Conservation (phyloP, 345 rosid species). For the Mercurialis annua region DNA sequence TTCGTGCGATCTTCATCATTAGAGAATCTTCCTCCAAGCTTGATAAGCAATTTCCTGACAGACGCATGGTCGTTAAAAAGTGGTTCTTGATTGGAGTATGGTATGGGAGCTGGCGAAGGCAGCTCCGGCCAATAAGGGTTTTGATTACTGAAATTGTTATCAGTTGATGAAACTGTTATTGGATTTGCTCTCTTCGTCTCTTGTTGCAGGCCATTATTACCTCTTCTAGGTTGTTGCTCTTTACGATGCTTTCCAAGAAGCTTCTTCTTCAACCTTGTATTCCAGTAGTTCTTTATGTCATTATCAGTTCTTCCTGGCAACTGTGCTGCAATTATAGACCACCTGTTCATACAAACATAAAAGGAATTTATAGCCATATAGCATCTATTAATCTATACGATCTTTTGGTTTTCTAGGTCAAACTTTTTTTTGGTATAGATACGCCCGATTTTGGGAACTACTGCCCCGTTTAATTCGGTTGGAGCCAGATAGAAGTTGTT, state of each 20-base stretch:
- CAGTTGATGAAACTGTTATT: slow-evolving; percentile 12
- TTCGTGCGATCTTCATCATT: slow-evolving; percentile 19
- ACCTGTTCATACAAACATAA: slow-evolving; percentile 12
- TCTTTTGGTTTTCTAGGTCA: too few species aligned
- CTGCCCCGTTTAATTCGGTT: too few species aligned
- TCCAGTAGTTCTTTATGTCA: slow-evolving; percentile 37
- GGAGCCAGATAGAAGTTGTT: too few species aligned
- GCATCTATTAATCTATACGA: too few species aligned
- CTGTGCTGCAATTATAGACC: slow-evolving; percentile 34
- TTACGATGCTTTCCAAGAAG: slow-evolving; percentile 32
- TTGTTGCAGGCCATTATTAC: slow-evolving; percentile 27
- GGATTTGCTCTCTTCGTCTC: slow-evolving; percentile 28
- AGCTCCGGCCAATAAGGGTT: slow-evolving; percentile 47
- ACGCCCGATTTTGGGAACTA: too few species aligned
- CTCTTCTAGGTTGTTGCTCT: slow-evolving; percentile 28
- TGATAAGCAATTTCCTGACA: slow-evolving; percentile 48
- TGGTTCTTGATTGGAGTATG: slow-evolving; percentile 34
- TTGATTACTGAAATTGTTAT: slow-evolving; percentile 16
- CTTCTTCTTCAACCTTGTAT: slow-evolving; percentile 33
- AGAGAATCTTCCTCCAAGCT: slow-evolving; percentile 58
- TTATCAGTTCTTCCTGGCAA: slow-evolving; percentile 36
- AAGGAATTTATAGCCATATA: neutral
- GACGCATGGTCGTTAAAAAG: slow-evolving; percentile 41
- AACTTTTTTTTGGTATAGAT: too few species aligned
- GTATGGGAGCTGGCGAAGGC: slow-evolving; percentile 36